These are phyloP conservation scores for Trichoderma asperellum DNA, from an alignment of 2,329 filamentous ascomycete species.

Conservation along the genomic window DNA sequence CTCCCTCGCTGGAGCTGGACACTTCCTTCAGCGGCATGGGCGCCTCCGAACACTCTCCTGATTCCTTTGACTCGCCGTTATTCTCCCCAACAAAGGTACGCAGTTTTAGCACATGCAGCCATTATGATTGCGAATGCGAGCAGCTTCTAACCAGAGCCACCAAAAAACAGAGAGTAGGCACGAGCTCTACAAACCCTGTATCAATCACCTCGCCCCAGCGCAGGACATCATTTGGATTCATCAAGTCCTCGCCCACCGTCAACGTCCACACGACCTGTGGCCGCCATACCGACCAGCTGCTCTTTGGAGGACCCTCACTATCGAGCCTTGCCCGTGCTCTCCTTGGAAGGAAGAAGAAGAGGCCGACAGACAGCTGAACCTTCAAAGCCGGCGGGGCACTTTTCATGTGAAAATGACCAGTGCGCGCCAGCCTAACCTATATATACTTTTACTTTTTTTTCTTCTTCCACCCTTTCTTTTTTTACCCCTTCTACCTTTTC, in stretches of 20 bases:
- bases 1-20: conserved; percentile 23
- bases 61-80: conserved; percentile 12
- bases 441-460: neutral
- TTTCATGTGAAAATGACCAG: conserved; percentile 3
- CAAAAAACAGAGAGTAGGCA: conserved; percentile 24
- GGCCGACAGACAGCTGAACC: neutral
- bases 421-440: neutral
- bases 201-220: conserved; percentile 30
- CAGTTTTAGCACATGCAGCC: no score
- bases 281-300: conserved; percentile 57
- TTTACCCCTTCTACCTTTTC: neutral
- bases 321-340: conserved; percentile 46
- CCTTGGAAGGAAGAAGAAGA: conserved; percentile 19
- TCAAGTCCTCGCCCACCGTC: conserved; percentile 47
- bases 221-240: conserved; percentile 40
- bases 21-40: conserved; percentile 4
- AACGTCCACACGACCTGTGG: conserved; percentile 61
- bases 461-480: neutral
- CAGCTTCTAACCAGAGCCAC: neutral
- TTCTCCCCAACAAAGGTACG: conserved; percentile 27
- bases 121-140: neutral
- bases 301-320: conserved; percentile 55
- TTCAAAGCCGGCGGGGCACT: neutral
- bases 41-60: neutral
- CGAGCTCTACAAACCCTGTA: conserved; percentile 22